Percentiles rank a stretch among this genome's conserved stretches.
These are phyloP conservation scores for Ocimum tenuiflorum DNA, from an alignment of 257 asterid genomes.

Conservation along the genomic window DNA sequence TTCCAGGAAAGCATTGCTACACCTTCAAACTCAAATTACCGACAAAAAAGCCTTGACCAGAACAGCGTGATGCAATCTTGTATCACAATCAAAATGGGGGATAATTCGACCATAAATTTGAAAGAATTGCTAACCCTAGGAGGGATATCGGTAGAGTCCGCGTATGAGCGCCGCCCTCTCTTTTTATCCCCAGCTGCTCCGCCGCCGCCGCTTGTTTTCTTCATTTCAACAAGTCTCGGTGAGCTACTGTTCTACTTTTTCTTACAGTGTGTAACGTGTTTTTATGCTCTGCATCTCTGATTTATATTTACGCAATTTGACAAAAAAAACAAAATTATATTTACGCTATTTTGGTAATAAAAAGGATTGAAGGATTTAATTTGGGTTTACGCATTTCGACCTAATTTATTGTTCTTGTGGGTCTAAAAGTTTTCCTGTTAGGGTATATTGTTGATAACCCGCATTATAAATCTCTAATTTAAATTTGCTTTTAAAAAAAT, in stretches of 20 bases:
- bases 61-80: conserved; percentile 1
- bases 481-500: too few species aligned
- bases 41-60: background rate
- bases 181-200: conserved; percentile 63
- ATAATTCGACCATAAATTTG: background rate
- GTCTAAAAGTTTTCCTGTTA: too few species aligned
- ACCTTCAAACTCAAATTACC: conserved; percentile 6
- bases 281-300: background rate
- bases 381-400: too few species aligned
- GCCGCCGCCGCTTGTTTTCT: conserved; percentile 57
- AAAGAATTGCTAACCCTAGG: conserved; percentile 45
- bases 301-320: background rate
- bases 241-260: conserved; percentile 3
- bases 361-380: too few species aligned
- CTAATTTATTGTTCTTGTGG: too few species aligned
- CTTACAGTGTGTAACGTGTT: background rate
- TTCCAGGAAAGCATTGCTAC: conserved; percentile 3
- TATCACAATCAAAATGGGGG: conserved; percentile 17
- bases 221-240: conserved; percentile 36
- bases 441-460: too few species aligned
- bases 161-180: conserved; percentile 56
- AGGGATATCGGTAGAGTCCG: conserved; percentile 46
- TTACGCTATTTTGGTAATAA: background rate
- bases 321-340: background rate
- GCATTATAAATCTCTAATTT: too few species aligned